phyloP scores from a whole-genome alignment of 805 yeast genomes.

The Yarrowia yakushimensis region DNA sequence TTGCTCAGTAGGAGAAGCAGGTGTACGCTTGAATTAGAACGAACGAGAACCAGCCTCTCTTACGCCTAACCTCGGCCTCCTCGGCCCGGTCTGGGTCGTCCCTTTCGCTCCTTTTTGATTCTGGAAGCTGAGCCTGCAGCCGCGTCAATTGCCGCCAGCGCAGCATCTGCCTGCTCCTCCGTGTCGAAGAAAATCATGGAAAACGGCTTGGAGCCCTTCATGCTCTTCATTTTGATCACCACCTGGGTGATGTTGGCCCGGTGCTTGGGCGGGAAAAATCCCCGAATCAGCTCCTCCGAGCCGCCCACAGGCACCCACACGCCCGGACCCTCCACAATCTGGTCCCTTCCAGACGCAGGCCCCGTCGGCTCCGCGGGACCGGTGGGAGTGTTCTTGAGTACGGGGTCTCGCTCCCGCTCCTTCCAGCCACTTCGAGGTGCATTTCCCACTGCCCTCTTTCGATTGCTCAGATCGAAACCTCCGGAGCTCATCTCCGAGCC shows the following conservation, averaged over 20 bases:
- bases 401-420: slow-evolving; percentile 10
- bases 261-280: slow-evolving; percentile 37
- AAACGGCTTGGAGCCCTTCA: slow-evolving; percentile 31
- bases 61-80: not conserved
- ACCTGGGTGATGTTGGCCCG: slow-evolving; percentile 36
- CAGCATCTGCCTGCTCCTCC: slow-evolving; percentile 39
- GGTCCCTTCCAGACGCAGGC: not conserved
- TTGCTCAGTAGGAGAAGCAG: too few relatives aligned
- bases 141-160: slow-evolving; percentile 37
- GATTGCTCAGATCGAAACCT: slow-evolving; percentile 63
- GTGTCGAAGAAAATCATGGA: slow-evolving; percentile 41
- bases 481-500: slow-evolving; percentile 51
- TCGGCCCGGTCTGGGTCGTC: not conserved
- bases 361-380: slow-evolving; percentile 11
- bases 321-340: slow-evolving; percentile 35
- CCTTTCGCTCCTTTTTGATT: slow-evolving; percentile 13
- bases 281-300: slow-evolving; percentile 36
- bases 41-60: too few relatives aligned
- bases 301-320: slow-evolving; percentile 42
- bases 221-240: slow-evolving; percentile 21
- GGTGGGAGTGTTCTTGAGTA: slow-evolving; percentile 1
- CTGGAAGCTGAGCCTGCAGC: not conserved
- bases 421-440: slow-evolving; percentile 13
- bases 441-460: slow-evolving; percentile 33
- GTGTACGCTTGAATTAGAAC: too few relatives aligned